Conservation (phyloP, 257 asterid species). For the Marsdenia floribunda region DNA sequence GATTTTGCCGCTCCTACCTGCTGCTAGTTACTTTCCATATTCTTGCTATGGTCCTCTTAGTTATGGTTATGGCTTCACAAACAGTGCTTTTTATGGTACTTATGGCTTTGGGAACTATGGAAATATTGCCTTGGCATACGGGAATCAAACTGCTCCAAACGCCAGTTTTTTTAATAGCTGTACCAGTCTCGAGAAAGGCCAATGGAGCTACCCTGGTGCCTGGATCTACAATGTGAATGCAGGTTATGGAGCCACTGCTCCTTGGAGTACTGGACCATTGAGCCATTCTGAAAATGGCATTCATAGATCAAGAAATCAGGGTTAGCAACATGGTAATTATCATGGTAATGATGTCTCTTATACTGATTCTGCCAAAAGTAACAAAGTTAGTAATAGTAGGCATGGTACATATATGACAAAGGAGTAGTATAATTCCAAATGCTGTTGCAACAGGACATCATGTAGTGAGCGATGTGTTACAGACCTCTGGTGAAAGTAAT, state of each 20-base stretch:
- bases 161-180: conserved; percentile 2
- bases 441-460: conserved; percentile 20
- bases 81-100: conserved; percentile 2
- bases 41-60: conserved; percentile 2
- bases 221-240: conserved; percentile 9
- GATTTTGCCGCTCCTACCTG: conserved; percentile 4
- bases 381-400: conserved; percentile 1
- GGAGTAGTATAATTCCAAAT: conserved; percentile 10
- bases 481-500: conserved; percentile 8
- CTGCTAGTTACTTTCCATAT: conserved; percentile 13
- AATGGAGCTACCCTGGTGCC: conserved; percentile 12
- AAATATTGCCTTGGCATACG: neutral
- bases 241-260: conserved; percentile 3
- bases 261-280: neutral
- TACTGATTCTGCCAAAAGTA: conserved; percentile 7
- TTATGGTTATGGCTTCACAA: conserved; percentile 6
- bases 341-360: conserved; percentile 1
- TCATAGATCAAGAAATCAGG: neutral
- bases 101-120: conserved; percentile 6
- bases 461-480: conserved; percentile 5
- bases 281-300: conserved; percentile 7
- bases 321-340: neutral
- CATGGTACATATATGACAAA: neutral
- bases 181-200: conserved; percentile 1
- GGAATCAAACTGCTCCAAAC: conserved; percentile 4